phyloP scores from a whole-genome alignment of 495 filamentous ascomycete genomes.

The Penicillium canescens region DNA sequence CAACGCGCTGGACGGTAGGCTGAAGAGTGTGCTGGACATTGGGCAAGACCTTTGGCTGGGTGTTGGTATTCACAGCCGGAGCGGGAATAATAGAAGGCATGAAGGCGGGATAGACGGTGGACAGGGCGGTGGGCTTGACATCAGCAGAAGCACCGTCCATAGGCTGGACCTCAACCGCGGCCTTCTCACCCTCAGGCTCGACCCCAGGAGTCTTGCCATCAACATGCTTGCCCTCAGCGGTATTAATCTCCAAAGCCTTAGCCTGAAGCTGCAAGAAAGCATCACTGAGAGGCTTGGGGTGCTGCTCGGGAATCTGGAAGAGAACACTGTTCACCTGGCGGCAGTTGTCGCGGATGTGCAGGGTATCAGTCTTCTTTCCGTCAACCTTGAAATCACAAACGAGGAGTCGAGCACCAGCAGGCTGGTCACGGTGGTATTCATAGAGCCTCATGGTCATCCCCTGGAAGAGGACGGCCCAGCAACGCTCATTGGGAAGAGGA shows the following conservation, averaged over 20 bases:
- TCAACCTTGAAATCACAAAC: constrained; percentile 3
- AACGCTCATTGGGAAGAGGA: not conserved
- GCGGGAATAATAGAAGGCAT: no score
- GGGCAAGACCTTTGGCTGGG: no score
- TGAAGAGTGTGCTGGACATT: no score
- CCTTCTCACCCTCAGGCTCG: not conserved
- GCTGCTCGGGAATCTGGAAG: not conserved
- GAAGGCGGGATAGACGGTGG: no score
- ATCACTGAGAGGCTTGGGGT: not conserved
- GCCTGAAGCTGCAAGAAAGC: no score
- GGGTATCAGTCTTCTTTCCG: not conserved
- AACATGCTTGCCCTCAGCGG: not conserved
- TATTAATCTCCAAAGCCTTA: no score
- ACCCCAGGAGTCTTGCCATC: not conserved
- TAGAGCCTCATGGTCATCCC: not conserved
- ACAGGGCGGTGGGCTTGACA: not conserved
- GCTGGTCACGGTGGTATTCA: not conserved
- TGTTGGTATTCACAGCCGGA: no score
- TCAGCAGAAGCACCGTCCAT: not conserved
- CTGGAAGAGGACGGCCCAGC: constrained; percentile 2
- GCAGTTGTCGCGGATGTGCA: not conserved
- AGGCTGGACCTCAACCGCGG: not conserved
- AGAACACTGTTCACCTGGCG: not conserved
- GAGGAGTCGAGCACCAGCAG: not conserved
- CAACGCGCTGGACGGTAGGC: no score